These are phyloP conservation scores for Fraxinus albicans DNA, from an alignment of 305 asterid species.

Conservation along the genomic window DNA sequence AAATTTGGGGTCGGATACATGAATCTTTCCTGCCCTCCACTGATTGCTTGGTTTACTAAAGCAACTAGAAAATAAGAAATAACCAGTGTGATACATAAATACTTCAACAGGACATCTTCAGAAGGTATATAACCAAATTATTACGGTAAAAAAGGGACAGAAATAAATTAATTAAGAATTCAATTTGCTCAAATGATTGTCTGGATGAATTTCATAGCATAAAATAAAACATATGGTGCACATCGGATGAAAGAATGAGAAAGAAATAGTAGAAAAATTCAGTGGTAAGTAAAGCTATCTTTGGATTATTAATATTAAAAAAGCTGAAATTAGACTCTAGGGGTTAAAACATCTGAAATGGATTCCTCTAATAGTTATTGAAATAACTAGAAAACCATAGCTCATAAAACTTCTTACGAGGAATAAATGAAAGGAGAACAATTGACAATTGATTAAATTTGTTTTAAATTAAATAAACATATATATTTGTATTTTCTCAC, in stretches of 20 bases:
- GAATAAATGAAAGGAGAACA: background rate
- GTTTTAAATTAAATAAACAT: background rate
- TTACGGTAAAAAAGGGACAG: background rate
- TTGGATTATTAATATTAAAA: background rate
- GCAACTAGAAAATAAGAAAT: background rate
- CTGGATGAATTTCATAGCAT: background rate
- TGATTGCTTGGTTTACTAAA: background rate
- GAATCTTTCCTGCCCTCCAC: background rate
- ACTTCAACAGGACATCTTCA: background rate
- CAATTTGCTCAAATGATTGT: background rate
- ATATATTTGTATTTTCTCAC: background rate
- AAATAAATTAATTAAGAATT: background rate
- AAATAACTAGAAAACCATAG: background rate
- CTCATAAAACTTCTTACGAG: slow-evolving; percentile 1
- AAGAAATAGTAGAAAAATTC: background rate
- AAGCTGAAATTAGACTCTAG: background rate
- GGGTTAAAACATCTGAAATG: background rate
- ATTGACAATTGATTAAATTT: background rate
- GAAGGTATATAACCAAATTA: slow-evolving; percentile 1
- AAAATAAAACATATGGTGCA: background rate
- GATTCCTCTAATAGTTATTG: slow-evolving; percentile 1
- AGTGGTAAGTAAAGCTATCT: background rate
- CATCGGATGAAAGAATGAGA: background rate
- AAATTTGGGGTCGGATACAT: background rate
- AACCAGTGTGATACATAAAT: background rate